Conservation (phyloP, 371 early-diverging fungal genomes). For the Zychaea mexicana region DNA sequence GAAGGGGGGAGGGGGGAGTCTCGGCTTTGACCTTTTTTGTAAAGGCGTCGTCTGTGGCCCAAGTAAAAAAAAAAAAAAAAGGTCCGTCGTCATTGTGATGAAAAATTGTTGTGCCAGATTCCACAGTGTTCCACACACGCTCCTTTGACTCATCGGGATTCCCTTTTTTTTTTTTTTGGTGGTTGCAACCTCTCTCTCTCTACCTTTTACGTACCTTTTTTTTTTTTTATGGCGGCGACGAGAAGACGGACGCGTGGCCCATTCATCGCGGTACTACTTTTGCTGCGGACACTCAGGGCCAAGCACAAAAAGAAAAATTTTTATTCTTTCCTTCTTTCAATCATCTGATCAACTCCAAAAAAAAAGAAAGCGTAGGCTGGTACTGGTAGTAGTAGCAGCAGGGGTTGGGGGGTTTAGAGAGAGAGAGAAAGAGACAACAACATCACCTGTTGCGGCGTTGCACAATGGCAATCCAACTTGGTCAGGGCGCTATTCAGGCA, state of each 20-base stretch:
- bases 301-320: not conserved
- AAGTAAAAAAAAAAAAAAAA: not conserved
- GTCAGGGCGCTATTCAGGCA: slow-evolving; percentile 3
- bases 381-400: no score
- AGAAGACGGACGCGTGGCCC: not conserved
- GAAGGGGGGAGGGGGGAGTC: not conserved
- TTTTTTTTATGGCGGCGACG: not conserved
- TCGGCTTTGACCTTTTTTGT: not conserved
- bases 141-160: not conserved
- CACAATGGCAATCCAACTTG: not conserved
- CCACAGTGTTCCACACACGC: slow-evolving; percentile 1
- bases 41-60: not conserved
- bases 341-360: slow-evolving; percentile 2
- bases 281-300: no score
- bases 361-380: no score
- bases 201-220: not conserved
- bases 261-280: no score
- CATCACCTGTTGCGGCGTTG: slow-evolving; percentile 1
- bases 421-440: not conserved
- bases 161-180: not conserved
- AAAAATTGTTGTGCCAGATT: not conserved
- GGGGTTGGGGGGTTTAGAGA: not conserved
- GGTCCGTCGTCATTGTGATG: not conserved
- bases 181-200: no score
- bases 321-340: not conserved